Evolutionary conservation across 2,329 filamentous ascomycete genomes (phyloP).

Genomic region (Phyllosticta citriasiana): DNA sequence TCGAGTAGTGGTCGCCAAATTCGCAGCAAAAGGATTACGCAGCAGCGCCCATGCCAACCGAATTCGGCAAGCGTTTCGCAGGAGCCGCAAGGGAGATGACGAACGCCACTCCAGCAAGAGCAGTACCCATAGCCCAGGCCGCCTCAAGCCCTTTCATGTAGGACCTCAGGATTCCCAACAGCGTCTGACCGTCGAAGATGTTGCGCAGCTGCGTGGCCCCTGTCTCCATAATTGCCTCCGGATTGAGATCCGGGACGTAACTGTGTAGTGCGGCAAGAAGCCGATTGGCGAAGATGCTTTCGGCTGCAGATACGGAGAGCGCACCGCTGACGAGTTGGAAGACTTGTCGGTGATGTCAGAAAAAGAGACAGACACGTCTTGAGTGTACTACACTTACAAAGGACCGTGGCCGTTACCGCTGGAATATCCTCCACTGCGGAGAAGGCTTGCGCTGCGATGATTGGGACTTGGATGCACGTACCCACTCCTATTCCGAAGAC

Average conservation of each 20-base stretch:
- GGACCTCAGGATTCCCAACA: too few species aligned
- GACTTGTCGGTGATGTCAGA: conserved; percentile 21
- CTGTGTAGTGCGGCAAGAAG: conserved; percentile 44
- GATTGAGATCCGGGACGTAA: conserved; percentile 30
- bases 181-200: too few species aligned
- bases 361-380: too few species aligned
- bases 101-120: too few species aligned
- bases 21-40: too few species aligned
- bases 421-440: conserved; percentile 11
- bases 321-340: conserved; percentile 58
- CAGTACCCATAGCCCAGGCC: too few species aligned
- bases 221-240: conserved; percentile 26
- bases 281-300: conserved; percentile 58
- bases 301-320: conserved; percentile 53
- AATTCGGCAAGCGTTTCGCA: too few species aligned
- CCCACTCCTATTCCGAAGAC: conserved; percentile 18
- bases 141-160: too few species aligned
- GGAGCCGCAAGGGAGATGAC: too few species aligned
- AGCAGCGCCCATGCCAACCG: too few species aligned
- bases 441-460: conserved; percentile 12
- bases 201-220: conserved; percentile 31
- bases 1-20: too few species aligned
- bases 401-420: conserved; percentile 23
- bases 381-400: conserved; percentile 23
- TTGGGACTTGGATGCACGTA: conserved; percentile 13